Evolutionary conservation across 768 basidiomycete species (phyloP), one percentile per base, ranked within the genome.

Genomic region (Leccinum olivaceopallidum): DNA sequence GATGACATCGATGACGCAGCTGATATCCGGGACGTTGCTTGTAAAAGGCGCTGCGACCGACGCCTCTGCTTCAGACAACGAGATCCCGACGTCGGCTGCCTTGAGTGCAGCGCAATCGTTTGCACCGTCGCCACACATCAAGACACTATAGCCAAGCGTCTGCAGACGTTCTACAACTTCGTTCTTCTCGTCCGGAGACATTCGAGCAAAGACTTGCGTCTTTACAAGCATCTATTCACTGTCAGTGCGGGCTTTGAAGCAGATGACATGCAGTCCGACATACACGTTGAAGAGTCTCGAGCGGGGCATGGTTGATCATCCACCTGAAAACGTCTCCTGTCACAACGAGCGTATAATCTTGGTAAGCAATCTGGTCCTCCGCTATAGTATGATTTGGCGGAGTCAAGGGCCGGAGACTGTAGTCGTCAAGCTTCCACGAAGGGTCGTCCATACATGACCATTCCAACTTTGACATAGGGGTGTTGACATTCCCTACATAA

Each of bases 111-210:
- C 95, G 70, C 97, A 98, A 71, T 99, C 97, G 70, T 99, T 99
- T 2, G 97, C 97, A 47, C 97, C 97, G 69, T 99, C 97, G 36
- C 97, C 97, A 67, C 97, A 98, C 89, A 98, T 98, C 10, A 96
- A 83, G 14, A 98, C 97, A 1, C 91, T 96, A 72, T 98, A 99
- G 10, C 96, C 97, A 24, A 99, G 82, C 2, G 83, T 80, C 68
- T 98, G 97, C 12, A 99, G 80, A 2, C 96, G 85, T 73, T 98
- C 96, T 18, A 99, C 93, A 18, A 98, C 86, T 73, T 99, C 97
- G 66, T 98, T 96, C 77, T 99, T 99, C 79, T 98, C 97, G 71
- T 98, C 97, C 0, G 97, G 97, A 9, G 97, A 99, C 97, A 99
- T 98, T 24, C 97, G 86, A 9, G 97, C 95, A 72, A 95, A 99